Percentiles rank a stretch among this genome's conserved stretches.
Evolutionary conservation across 1,284 basidiomycete genomes (phyloP).

Genomic region (Grifola frondosa): DNA sequence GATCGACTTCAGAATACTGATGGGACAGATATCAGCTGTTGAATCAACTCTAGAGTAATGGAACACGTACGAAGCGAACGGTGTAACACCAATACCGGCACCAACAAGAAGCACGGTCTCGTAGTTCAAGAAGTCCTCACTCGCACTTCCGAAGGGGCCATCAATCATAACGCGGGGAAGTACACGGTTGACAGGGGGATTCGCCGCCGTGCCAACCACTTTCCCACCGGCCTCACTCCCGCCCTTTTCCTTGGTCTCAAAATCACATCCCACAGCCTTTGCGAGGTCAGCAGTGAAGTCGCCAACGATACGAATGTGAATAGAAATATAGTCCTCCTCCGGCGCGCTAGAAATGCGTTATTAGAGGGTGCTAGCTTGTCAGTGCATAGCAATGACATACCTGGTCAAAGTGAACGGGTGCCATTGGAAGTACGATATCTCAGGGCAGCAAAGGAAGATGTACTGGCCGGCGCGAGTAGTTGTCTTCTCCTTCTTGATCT

Average conservation of each 20-base stretch:
- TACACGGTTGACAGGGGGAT: slow-evolving; percentile 64
- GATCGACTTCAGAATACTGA: slow-evolving; percentile 84
- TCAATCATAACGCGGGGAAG: slow-evolving; percentile 90
- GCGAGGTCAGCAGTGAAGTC: slow-evolving; percentile 85
- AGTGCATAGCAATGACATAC: slow-evolving; percentile 28
- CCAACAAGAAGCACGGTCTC: slow-evolving; percentile 85
- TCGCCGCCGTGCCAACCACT: slow-evolving; percentile 55
- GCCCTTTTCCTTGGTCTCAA: slow-evolving; percentile 55
- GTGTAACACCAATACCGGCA: slow-evolving; percentile 90
- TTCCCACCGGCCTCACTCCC: slow-evolving; percentile 52
- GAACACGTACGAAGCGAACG: slow-evolving; percentile 86
- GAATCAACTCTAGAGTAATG: too few relatives aligned
- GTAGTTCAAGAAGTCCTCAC: slow-evolving; percentile 84
- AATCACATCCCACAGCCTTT: slow-evolving; percentile 81
- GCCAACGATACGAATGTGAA: slow-evolving; percentile 85
- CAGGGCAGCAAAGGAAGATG: slow-evolving; percentile 85
- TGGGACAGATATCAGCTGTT: background rate
- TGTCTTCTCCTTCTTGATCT: slow-evolving; percentile 92
- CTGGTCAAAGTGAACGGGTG: slow-evolving; percentile 91
- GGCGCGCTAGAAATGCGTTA: slow-evolving; percentile 58
- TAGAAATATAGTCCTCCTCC: slow-evolving; percentile 87
- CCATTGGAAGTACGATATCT: slow-evolving; percentile 91
- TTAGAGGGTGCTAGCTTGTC: background rate
- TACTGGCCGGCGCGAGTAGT: slow-evolving; percentile 81
- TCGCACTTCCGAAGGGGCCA: slow-evolving; percentile 83